Percentiles rank a stretch among this genome's conserved stretches.
Conservation (phyloP, 257 asterid species). For the Thymus quinquecostatus region DNA sequence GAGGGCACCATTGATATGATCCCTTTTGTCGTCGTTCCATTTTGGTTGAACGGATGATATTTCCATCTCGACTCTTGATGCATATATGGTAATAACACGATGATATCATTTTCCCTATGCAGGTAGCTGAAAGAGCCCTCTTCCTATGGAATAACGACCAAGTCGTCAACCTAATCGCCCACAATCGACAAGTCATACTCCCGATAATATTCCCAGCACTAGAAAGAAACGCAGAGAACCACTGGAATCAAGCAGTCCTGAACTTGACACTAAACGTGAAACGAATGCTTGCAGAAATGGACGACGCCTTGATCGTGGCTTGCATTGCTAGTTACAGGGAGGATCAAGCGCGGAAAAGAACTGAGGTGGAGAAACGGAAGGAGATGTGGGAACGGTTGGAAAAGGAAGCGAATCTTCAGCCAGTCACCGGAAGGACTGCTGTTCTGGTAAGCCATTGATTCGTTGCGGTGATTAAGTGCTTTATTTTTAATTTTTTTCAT, state of each 20-base stretch:
- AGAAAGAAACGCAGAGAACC: slow-evolving; percentile 63
- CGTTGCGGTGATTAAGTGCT: neutral
- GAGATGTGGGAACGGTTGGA: slow-evolving; percentile 68
- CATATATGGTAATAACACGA: neutral
- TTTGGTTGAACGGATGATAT: neutral
- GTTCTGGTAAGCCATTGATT: slow-evolving; percentile 61
- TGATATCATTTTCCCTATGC: neutral
- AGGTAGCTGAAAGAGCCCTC: slow-evolving; percentile 95
- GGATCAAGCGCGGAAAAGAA: slow-evolving; percentile 47
- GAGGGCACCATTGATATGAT: neutral
- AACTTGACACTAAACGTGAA: slow-evolving; percentile 71
- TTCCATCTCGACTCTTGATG: neutral
- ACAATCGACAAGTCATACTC: slow-evolving; percentile 69
- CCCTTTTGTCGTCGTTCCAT: neutral
- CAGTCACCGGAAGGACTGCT: slow-evolving; percentile 65
- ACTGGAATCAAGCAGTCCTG: slow-evolving; percentile 84
- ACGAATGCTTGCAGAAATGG: slow-evolving; percentile 75
- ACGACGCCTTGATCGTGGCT: slow-evolving; percentile 52
- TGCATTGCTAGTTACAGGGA: slow-evolving; percentile 63
- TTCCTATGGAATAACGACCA: slow-evolving; percentile 86
- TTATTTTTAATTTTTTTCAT: slow-evolving; percentile 2
- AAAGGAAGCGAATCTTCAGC: slow-evolving; percentile 61
- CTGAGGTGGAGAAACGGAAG: slow-evolving; percentile 48
- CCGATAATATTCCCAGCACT: slow-evolving; percentile 82
- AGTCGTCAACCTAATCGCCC: slow-evolving; percentile 63